Evolutionary conservation across 331 rosid genomes (phyloP).

Genomic region (Malus hybrid): DNA sequence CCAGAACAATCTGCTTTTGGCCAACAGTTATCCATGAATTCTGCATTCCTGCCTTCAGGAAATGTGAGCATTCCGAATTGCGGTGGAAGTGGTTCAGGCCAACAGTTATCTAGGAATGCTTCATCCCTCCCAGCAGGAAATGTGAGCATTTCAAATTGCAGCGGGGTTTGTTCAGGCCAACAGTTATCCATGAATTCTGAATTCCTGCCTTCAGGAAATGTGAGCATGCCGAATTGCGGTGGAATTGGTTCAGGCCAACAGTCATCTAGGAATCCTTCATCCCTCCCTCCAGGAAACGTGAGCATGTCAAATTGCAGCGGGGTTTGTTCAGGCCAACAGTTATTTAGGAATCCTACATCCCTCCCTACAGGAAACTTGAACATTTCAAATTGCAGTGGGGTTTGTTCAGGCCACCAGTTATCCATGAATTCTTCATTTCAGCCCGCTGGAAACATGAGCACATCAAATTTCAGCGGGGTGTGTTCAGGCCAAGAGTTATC

Average conservation of each 20-base stretch:
- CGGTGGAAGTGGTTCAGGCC: constrained; percentile 22
- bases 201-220: constrained; percentile 26
- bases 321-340: neutral
- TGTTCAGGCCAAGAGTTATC: constrained; percentile 26
- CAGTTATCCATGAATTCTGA: constrained; percentile 32
- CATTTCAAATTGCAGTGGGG: too few species aligned
- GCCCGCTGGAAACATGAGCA: neutral
- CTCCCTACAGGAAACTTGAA: too few species aligned
- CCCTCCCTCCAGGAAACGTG: neutral
- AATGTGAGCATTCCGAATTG: constrained; percentile 29
- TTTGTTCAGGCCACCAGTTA: neutral
- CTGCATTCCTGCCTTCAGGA: constrained; percentile 30
- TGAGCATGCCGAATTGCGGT: constrained; percentile 25
- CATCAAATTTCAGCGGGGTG: neutral
- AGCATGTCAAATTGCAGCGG: neutral
- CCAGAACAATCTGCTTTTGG: constrained; percentile 45
- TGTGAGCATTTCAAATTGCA: neutral
- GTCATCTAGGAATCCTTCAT: neutral
- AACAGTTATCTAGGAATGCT: neutral
- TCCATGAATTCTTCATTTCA: neutral
- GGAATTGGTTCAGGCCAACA: constrained; percentile 25
- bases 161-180: constrained; percentile 13
- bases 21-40: constrained; percentile 32
- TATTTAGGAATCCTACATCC: too few species aligned
- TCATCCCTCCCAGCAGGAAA: neutral